Conservation (phyloP, 140 eudicot species). For the Erigeron philadelphicus region DNA sequence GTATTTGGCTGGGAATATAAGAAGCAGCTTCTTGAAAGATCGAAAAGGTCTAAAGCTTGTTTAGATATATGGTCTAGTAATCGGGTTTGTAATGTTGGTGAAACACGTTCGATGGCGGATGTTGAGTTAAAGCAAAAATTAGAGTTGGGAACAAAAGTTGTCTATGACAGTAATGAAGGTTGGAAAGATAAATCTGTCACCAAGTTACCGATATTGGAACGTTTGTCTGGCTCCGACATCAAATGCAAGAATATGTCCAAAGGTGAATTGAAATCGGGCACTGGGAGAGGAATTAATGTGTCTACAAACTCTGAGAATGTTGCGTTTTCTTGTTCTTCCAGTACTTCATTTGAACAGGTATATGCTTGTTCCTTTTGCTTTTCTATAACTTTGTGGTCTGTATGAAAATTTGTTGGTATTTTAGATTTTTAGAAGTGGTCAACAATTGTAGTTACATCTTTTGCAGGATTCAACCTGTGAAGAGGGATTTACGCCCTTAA, state of each 20-base stretch:
- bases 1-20: constrained; percentile 35
- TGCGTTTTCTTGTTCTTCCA: constrained; percentile 28
- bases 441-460: background rate
- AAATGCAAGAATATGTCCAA: constrained; percentile 23
- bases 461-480: constrained; percentile 43
- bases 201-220: constrained; percentile 13
- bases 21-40: constrained; percentile 38
- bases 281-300: background rate
- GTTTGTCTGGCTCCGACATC: background rate
- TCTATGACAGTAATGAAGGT: constrained; percentile 13
- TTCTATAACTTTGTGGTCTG: background rate
- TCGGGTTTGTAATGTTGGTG: constrained; percentile 21
- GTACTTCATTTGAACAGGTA: constrained; percentile 39
- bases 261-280: constrained; percentile 20
- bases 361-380: constrained; percentile 4
- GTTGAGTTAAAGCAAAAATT: constrained; percentile 13
- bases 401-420: background rate
- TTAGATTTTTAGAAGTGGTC: background rate
- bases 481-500: constrained; percentile 25
- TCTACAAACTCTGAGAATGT: constrained; percentile 15
- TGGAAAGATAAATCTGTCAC: constrained; percentile 28
- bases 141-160: constrained; percentile 15
- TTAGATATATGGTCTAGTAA: constrained; percentile 26
- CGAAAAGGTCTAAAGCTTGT: constrained; percentile 37
- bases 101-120: constrained; percentile 28